These are phyloP conservation scores for Pleurotus tuoliensis DNA, from an alignment of 768 basidiomycete species.

Conservation along the genomic window DNA sequence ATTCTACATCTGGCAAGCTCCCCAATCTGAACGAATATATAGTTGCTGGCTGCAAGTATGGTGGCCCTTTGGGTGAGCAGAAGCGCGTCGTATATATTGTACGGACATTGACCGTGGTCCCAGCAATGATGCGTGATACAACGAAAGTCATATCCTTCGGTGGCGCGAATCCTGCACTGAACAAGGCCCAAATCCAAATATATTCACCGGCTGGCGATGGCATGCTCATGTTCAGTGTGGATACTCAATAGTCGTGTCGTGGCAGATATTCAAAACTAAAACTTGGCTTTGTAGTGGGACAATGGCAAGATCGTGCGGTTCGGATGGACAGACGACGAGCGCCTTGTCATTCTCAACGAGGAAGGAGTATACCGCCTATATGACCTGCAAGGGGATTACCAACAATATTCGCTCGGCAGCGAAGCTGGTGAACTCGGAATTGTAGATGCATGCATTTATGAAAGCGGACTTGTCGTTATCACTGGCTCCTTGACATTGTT, in stretches of 20 bases:
- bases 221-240: slow-evolving; percentile 67
- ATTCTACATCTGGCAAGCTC: slow-evolving; percentile 75
- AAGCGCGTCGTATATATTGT: slow-evolving; percentile 8
- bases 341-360: slow-evolving; percentile 82
- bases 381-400: slow-evolving; percentile 81
- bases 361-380: slow-evolving; percentile 91
- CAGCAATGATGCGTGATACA: slow-evolving; percentile 86
- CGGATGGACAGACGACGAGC: slow-evolving; percentile 82
- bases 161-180: slow-evolving; percentile 47
- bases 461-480: slow-evolving; percentile 82
- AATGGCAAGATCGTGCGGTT: slow-evolving; percentile 77
- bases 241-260: slow-evolving; percentile 28
- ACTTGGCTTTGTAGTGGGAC: slow-evolving; percentile 68
- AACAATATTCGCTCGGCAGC: slow-evolving; percentile 77
- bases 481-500: slow-evolving; percentile 71
- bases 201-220: slow-evolving; percentile 84
- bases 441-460: slow-evolving; percentile 81
- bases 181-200: slow-evolving; percentile 82
- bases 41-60: slow-evolving; percentile 77
- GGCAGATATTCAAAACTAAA: slow-evolving; percentile 12
- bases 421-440: slow-evolving; percentile 83
- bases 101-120: background rate
- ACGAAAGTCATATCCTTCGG: slow-evolving; percentile 75
- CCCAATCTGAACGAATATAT: slow-evolving; percentile 78
- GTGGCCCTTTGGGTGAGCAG: slow-evolving; percentile 80